Base-by-base conservation (phyloP, 495 filamentous ascomycete genomes). In the Penicillium parvum region DNA sequence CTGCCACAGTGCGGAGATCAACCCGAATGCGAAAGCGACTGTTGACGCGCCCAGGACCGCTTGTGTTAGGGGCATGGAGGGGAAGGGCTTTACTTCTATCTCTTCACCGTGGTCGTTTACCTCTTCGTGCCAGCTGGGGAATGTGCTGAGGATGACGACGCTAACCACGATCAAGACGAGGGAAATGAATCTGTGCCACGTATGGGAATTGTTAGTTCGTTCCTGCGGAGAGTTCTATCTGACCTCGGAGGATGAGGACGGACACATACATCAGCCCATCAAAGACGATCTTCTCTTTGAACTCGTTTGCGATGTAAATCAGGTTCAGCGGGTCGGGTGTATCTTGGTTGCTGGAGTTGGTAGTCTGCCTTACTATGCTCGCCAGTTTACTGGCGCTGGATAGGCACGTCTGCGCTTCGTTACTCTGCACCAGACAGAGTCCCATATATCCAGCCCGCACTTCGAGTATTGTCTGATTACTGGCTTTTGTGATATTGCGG, bases 281-380 rank as follows among this genome's bases (percentile, higher is more conserved):
- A 33, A 55, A 51, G n/a, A 51, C 52, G 11, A 51, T 55, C 17
- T 40, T 43, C 8, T 51, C 32, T 17, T 20, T 43, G 17, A 55
- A 55, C 11, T 40, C 32, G 5, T 51, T 27, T 9, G 48, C 47
- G n/a, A 55, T 41, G 12, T 25, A 26, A 8, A 55, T 45, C 40
- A 55, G 27, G 45, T 55, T 55, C 4, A 55, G 47, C 35, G 43
- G 52, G 15, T 52, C 48, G 2, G 37, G 36, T n/a, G 30, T 38
- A 6, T 1, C 12, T 19, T 52, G 20, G 2, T n/a, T 18, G 30
- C 30, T n/a, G 8, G 6, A 21, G 32, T 16, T 35, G 32, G 8
- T 32, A 11, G 32, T 9, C 2, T 7, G 7, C 15, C 20, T 35
- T n/a, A 19, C 14, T 7, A 43, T 38, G 25, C 38, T 46, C 16